Evolutionary conservation across 352 stramenopile genomes (phyloP).

Genomic region (Vaucheria bursata): DNA sequence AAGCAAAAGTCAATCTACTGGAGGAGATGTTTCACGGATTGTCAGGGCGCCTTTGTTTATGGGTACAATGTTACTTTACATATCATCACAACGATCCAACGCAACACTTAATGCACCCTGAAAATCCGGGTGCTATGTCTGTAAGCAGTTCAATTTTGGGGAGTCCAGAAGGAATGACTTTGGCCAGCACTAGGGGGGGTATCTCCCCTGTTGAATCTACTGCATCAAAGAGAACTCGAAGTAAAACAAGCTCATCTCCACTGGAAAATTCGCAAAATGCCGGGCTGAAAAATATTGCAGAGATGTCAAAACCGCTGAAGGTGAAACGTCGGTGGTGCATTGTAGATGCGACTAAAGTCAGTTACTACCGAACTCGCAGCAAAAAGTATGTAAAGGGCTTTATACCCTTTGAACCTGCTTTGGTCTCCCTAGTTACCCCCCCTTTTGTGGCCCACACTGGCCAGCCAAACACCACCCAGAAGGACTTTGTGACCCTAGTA

Average conservation of each 20-base stretch:
- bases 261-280: no score
- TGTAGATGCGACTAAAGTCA: conserved; percentile 32
- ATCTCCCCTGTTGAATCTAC: no score
- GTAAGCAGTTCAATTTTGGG: no score
- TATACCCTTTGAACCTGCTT: conserved; percentile 22
- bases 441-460: conserved; percentile 26
- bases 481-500: conserved; percentile 29
- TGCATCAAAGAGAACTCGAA: no score
- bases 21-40: neutral
- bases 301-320: conserved; percentile 16
- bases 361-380: conserved; percentile 29
- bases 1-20: neutral
- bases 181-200: neutral
- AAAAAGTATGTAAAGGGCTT: conserved; percentile 17
- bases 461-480: conserved; percentile 19
- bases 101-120: no score
- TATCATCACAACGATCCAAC: no score
- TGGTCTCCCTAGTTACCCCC: conserved; percentile 27
- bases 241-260: no score
- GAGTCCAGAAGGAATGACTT: no score
- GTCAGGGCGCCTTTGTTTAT: conserved; percentile 12
- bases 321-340: conserved; percentile 32
- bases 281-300: no score
- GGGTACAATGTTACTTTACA: conserved; percentile 29
- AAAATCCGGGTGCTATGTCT: conserved; percentile 18